Conservation (phyloP, 2,329 filamentous ascomycete genomes). For the Xylaria sp. region DNA sequence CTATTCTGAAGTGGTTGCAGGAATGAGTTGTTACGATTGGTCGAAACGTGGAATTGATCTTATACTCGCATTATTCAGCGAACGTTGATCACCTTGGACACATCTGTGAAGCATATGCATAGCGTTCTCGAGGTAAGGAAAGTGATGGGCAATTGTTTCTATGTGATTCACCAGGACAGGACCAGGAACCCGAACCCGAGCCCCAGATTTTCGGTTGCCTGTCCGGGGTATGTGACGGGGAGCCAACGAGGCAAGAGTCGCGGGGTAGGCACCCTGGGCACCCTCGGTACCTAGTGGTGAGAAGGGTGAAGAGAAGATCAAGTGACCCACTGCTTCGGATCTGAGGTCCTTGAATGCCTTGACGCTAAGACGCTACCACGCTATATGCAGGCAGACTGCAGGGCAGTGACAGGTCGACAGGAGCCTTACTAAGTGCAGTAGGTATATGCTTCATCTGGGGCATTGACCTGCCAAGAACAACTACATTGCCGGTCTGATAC, state of each 20-base stretch:
- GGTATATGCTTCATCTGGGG: slow-evolving; percentile 15
- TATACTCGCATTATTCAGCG: slow-evolving; percentile 14
- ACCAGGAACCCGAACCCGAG: slow-evolving; percentile 31
- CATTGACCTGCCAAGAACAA: slow-evolving; percentile 32
- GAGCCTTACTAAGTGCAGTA: slow-evolving; percentile 25
- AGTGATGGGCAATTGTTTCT: neutral
- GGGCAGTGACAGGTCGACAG: slow-evolving; percentile 8
- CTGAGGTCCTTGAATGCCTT: slow-evolving; percentile 40
- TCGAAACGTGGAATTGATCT: slow-evolving; percentile 11
- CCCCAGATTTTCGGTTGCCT: slow-evolving; percentile 43
- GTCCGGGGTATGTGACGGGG: slow-evolving; percentile 27
- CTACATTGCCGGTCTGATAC: slow-evolving; percentile 20
- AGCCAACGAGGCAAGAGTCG: slow-evolving; percentile 16
- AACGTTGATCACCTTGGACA: neutral
- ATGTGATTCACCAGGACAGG: slow-evolving; percentile 4
- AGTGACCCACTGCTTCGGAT: slow-evolving; percentile 42
- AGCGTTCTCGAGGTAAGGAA: neutral
- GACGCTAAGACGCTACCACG: neutral
- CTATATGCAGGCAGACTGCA: neutral
- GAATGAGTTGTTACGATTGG: slow-evolving; percentile 24
- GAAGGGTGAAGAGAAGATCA: slow-evolving; percentile 18
- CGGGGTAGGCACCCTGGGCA: slow-evolving; percentile 10
- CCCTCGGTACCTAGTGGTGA: neutral
- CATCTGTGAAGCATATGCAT: slow-evolving; percentile 15
- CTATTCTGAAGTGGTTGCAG: slow-evolving; percentile 9